These are phyloP conservation scores for Chrysanthemum seticuspe DNA, from an alignment of 129 eudicot genomes.

Conservation along the genomic window DNA sequence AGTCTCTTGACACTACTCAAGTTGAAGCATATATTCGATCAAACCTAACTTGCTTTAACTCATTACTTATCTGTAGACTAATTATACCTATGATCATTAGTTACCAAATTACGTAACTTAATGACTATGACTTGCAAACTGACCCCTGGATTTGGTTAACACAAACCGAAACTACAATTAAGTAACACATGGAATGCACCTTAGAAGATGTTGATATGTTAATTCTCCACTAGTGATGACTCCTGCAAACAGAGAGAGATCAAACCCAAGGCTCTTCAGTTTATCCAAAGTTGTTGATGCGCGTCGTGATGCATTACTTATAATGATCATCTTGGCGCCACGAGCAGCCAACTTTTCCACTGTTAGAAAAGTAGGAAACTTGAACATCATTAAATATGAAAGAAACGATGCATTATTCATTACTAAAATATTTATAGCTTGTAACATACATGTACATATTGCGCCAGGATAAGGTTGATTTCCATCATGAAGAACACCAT, in stretches of 20 bases:
- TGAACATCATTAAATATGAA: background rate
- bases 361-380: conserved; percentile 31
- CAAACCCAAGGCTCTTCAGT: conserved; percentile 79
- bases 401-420: background rate
- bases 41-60: no score
- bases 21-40: no score
- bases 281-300: conserved; percentile 84
- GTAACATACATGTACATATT: conserved; percentile 72
- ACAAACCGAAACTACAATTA: background rate
- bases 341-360: conserved; percentile 67
- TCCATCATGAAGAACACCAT: conserved; percentile 98
- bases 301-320: conserved; percentile 95
- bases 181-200: conserved; percentile 31
- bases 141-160: no score
- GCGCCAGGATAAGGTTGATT: conserved; percentile 95
- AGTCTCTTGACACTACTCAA: no score
- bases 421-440: conserved; percentile 39
- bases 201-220: conserved; percentile 77
- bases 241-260: conserved; percentile 81
- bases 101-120: no score
- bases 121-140: no score
- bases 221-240: conserved; percentile 94
- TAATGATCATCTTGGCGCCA: conserved; percentile 93
- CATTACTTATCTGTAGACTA: no score
- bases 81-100: no score